phyloP scores from a whole-genome alignment of 495 filamentous ascomycete genomes.

The Xylaria nigripes region DNA sequence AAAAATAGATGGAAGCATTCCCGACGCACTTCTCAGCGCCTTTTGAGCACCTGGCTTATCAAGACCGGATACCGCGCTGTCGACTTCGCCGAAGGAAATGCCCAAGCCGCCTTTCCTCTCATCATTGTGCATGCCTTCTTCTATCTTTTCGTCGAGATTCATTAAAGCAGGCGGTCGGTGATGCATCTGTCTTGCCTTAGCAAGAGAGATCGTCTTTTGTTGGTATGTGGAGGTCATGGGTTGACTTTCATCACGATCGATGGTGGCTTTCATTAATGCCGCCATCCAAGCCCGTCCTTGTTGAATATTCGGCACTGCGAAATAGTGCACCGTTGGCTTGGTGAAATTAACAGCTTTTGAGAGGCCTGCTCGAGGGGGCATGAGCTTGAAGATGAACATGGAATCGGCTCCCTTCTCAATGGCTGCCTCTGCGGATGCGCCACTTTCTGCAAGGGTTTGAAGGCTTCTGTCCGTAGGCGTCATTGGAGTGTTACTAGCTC shows the following conservation, averaged over 20 bases:
- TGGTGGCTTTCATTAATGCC: conserved; percentile 97
- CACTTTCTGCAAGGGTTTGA: conserved; percentile 42
- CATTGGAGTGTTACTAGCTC: conserved; percentile 67
- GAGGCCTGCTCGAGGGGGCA: conserved; percentile 81
- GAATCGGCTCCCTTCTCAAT: conserved; percentile 42
- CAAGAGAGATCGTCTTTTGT: conserved; percentile 83
- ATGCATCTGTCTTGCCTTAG: conserved; percentile 72
- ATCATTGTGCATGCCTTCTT: conserved; percentile 21
- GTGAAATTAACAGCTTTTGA: conserved; percentile 93
- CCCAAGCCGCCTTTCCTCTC: conserved; percentile 37
- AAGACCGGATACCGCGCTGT: conserved; percentile 41
- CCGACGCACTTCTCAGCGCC: conserved; percentile 25
- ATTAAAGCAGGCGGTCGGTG: conserved; percentile 83
- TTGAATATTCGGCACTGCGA: conserved; percentile 83
- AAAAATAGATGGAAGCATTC: conserved; percentile 23
- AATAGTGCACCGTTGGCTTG: conserved; percentile 93
- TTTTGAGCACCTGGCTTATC: conserved; percentile 38
- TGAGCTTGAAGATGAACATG: conserved; percentile 97
- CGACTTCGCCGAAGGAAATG: conserved; percentile 43
- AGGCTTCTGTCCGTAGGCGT: conserved; percentile 59
- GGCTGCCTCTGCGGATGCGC: conserved; percentile 29
- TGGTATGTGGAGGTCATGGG: conserved; percentile 84
- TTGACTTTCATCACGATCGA: conserved; percentile 79
- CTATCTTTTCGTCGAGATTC: conserved; percentile 53
- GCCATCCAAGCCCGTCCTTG: conserved; percentile 97